Evolutionary conservation across 768 basidiomycete genomes (phyloP).

Genomic region (Obba rivulosa): DNA sequence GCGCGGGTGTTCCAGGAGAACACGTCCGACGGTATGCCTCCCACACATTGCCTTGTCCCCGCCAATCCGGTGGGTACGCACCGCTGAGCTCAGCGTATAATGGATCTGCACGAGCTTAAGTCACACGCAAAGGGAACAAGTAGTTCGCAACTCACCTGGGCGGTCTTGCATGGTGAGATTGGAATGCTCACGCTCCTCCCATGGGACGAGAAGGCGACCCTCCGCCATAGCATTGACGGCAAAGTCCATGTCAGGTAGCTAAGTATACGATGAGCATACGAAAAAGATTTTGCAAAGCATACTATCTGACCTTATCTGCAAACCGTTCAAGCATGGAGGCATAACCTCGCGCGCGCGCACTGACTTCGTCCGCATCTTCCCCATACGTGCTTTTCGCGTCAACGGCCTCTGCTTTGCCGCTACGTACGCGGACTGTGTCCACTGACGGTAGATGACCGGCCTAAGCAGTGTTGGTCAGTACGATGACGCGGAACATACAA

Average conservation of each 20-base stretch:
- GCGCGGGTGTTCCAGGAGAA: constrained; percentile 67
- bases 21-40: constrained; percentile 94
- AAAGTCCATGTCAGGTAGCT: constrained; percentile 94
- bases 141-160: constrained; percentile 6
- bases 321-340: constrained; percentile 70
- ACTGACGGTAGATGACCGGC: constrained; percentile 78
- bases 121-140: neutral
- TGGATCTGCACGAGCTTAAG: constrained; percentile 32
- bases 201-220: constrained; percentile 88
- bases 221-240: constrained; percentile 93
- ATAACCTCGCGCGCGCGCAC: constrained; percentile 77
- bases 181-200: constrained; percentile 75
- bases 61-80: constrained; percentile 80
- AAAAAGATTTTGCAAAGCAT: neutral
- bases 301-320: constrained; percentile 44
- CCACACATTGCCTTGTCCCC: constrained; percentile 81
- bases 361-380: constrained; percentile 61
- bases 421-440: constrained; percentile 74
- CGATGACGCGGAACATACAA: neutral
- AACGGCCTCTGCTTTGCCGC: constrained; percentile 56
- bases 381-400: constrained; percentile 42
- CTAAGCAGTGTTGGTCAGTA: constrained; percentile 27
- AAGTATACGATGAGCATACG: constrained; percentile 2
- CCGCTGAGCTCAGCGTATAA: constrained; percentile 29
- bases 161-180: constrained; percentile 50